phyloP scores from a whole-genome alignment of 768 basidiomycete species.

The Collybiopsis luxurians region DNA sequence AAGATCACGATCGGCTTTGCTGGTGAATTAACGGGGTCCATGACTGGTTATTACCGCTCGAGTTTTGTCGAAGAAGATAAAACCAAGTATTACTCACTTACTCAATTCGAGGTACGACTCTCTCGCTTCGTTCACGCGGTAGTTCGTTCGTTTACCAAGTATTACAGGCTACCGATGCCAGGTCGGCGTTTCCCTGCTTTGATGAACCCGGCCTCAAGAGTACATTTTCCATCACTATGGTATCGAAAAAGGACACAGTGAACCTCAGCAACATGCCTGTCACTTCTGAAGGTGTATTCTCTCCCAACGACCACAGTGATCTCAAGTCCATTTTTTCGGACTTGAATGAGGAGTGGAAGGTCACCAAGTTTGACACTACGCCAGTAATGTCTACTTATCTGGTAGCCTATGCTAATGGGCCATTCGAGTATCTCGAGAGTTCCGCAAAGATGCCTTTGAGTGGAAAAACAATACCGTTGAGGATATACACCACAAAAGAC shows the following conservation, averaged over 20 bases:
- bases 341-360: slow-evolving; percentile 46
- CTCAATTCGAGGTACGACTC: slow-evolving; percentile 76
- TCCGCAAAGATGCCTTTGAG: slow-evolving; percentile 58
- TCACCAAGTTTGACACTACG: slow-evolving; percentile 59
- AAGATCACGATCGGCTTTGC: slow-evolving; percentile 68
- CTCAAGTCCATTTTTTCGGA: slow-evolving; percentile 28
- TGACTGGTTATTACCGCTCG: slow-evolving; percentile 85
- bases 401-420: slow-evolving; percentile 64
- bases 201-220: slow-evolving; percentile 76
- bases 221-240: slow-evolving; percentile 54
- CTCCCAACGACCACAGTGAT: slow-evolving; percentile 14
- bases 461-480: slow-evolving; percentile 59
- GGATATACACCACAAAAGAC: slow-evolving; percentile 66
- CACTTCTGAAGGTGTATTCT: slow-evolving; percentile 35
- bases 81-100: slow-evolving; percentile 70
- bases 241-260: slow-evolving; percentile 53
- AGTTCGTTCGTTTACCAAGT: neutral
- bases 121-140: neutral
- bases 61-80: slow-evolving; percentile 58
- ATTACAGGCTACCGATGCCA: slow-evolving; percentile 76
- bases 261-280: slow-evolving; percentile 68
- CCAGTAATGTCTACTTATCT: slow-evolving; percentile 72
- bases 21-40: slow-evolving; percentile 62
- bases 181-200: slow-evolving; percentile 75
- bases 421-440: slow-evolving; percentile 56